Percentiles rank a stretch among this genome's conserved stretches.
Conservation (phyloP, 2,329 filamentous ascomycete genomes). For the Claviceps monticola region DNA sequence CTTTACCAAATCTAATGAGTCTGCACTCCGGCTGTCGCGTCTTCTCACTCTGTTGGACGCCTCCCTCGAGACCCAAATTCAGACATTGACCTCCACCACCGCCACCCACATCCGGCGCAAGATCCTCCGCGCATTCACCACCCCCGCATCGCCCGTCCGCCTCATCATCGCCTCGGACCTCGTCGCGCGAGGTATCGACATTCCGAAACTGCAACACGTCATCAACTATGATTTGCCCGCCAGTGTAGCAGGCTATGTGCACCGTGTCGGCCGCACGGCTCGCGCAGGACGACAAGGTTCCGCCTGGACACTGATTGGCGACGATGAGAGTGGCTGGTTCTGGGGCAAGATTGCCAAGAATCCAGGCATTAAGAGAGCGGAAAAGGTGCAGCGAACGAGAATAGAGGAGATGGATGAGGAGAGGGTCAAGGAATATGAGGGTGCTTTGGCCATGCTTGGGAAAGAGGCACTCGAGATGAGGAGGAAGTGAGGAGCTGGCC, state of each 20-base stretch:
- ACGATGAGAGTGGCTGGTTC: slow-evolving; percentile 82
- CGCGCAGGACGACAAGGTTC: slow-evolving; percentile 61
- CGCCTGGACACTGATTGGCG: slow-evolving; percentile 77
- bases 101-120: slow-evolving; percentile 57
- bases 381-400: slow-evolving; percentile 33
- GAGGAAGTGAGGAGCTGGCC: slow-evolving; percentile 8
- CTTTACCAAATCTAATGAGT: slow-evolving; percentile 84
- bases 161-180: slow-evolving; percentile 85
- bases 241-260: slow-evolving; percentile 71
- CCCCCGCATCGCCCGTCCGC: slow-evolving; percentile 50
- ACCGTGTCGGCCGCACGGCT: slow-evolving; percentile 83
- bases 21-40: slow-evolving; percentile 71
- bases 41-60: slow-evolving; percentile 58
- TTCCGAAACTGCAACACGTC: slow-evolving; percentile 66
- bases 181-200: slow-evolving; percentile 81
- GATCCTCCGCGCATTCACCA: slow-evolving; percentile 53
- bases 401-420: slow-evolving; percentile 34
- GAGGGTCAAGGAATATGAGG: slow-evolving; percentile 33
- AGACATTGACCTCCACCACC: slow-evolving; percentile 64
- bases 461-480: slow-evolving; percentile 36
- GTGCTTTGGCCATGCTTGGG: slow-evolving; percentile 47
- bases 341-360: slow-evolving; percentile 64
- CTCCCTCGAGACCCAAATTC: slow-evolving; percentile 39
- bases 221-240: slow-evolving; percentile 88
- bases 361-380: slow-evolving; percentile 29